These are phyloP conservation scores for Aspergillus udagawae DNA, from an alignment of 2,329 filamentous ascomycete genomes.

Conservation along the genomic window DNA sequence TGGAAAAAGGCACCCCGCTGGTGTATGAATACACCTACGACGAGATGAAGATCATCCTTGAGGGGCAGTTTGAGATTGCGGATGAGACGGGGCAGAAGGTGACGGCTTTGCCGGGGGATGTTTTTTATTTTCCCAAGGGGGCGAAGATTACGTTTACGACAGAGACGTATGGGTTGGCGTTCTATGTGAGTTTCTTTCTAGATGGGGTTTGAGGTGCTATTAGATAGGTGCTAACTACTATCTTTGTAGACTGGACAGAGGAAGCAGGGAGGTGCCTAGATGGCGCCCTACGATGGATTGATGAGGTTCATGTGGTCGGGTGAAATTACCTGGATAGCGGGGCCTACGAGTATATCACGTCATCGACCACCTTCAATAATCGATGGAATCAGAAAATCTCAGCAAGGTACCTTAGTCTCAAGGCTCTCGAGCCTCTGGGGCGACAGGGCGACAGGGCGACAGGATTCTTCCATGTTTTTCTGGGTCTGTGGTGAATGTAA, in stretches of 20 bases:
- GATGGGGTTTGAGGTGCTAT: not conserved
- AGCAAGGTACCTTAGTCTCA: not conserved
- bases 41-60: constrained; percentile 71
- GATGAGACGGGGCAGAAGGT: constrained; percentile 60
- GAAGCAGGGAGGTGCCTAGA: not conserved
- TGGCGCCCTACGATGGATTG: not conserved
- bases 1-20: constrained; percentile 64
- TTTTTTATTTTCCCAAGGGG: constrained; percentile 66
- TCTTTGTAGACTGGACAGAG: not conserved
- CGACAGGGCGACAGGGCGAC: too few relatives aligned
- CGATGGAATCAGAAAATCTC: not conserved
- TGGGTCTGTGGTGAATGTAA: not conserved
- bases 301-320: not conserved
- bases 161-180: constrained; percentile 57
- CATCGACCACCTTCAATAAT: not conserved
- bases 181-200: constrained; percentile 42
- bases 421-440: not conserved
- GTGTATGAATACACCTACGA: constrained; percentile 68
- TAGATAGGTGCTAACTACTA: not conserved
- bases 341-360: not conserved
- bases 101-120: constrained; percentile 58
- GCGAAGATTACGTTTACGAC: constrained; percentile 64
- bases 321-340: not conserved
- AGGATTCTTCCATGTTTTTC: not conserved
- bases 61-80: constrained; percentile 62